Evolutionary conservation across 108 stramenopile genomes (phyloP).

Genomic region (Nannochloropsis salina): DNA sequence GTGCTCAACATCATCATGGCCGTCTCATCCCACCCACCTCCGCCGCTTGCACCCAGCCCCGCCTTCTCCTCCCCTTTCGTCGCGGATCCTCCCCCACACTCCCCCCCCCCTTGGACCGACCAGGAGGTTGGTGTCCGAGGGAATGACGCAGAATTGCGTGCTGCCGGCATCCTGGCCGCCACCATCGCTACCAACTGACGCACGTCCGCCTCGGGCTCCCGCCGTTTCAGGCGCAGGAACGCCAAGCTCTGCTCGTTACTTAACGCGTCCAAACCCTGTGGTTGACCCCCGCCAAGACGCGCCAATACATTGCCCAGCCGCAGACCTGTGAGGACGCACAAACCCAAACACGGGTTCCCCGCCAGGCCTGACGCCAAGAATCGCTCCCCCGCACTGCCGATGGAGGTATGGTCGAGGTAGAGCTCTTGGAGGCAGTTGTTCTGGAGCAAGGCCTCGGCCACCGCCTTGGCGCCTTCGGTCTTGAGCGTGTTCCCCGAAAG

Average conservation of each 20-base stretch:
- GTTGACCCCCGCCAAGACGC: background rate
- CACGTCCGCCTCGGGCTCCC: background rate
- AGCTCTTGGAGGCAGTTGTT: conserved; percentile 9
- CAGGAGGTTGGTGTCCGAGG: background rate
- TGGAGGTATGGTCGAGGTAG: conserved; percentile 22
- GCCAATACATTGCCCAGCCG: background rate
- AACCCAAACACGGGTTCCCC: background rate
- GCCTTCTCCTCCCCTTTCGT: background rate
- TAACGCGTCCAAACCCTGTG: background rate
- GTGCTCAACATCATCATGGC: conserved; percentile 15
- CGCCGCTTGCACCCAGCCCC: background rate
- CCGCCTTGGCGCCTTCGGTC: conserved; percentile 24
- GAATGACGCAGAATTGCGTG: background rate
- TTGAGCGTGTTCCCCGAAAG: conserved; percentile 18
- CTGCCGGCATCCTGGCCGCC: background rate
- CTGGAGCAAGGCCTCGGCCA: background rate
- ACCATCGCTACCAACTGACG: background rate
- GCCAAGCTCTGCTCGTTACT: background rate
- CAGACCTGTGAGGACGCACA: conserved; percentile 22
- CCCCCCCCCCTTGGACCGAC: background rate
- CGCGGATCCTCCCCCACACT: background rate
- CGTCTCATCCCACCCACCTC: background rate
- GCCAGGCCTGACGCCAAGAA: background rate
- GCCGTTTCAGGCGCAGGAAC: background rate
- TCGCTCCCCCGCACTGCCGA: conserved; percentile 7